phyloP scores from a whole-genome alignment of 331 rosid species.

The Erythrophleum ivorense region DNA sequence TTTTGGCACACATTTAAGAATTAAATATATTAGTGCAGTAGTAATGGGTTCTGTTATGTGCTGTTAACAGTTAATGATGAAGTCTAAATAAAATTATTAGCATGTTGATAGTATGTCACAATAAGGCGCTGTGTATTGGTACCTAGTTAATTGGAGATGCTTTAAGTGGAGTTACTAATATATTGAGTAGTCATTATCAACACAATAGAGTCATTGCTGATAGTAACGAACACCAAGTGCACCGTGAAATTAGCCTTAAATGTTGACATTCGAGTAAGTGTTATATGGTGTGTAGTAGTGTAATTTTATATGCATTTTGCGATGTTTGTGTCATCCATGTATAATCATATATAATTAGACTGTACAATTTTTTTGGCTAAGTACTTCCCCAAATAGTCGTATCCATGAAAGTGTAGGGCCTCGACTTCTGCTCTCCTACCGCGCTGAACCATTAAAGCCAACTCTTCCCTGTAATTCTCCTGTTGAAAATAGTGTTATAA shows the following conservation, averaged over 20 bases:
- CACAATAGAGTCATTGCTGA: neutral
- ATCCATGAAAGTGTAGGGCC: slow-evolving; percentile 80
- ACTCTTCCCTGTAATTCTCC: slow-evolving; percentile 81
- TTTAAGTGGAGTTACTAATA: no score
- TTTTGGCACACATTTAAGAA: neutral
- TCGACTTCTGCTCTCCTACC: slow-evolving; percentile 87
- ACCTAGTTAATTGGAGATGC: no score
- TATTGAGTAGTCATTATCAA: neutral
- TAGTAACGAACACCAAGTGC: neutral
- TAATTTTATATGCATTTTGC: neutral
- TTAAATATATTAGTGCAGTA: neutral
- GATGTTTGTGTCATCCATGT: neutral
- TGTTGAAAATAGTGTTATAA: slow-evolving; percentile 44
- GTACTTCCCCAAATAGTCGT: slow-evolving; percentile 76
- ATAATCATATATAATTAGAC: slow-evolving; percentile 59
- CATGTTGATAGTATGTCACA: neutral
- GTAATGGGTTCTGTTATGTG: neutral
- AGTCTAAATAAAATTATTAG: neutral
- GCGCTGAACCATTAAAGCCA: slow-evolving; percentile 67
- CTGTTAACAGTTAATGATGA: neutral
- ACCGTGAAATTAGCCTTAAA: neutral
- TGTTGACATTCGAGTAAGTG: neutral
- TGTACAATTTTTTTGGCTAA: slow-evolving; percentile 82
- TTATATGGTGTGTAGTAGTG: neutral
- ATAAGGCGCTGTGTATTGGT: neutral